Conservation (phyloP, 78 protist genomes). For the Dictyostelium firmibasis region DNA sequence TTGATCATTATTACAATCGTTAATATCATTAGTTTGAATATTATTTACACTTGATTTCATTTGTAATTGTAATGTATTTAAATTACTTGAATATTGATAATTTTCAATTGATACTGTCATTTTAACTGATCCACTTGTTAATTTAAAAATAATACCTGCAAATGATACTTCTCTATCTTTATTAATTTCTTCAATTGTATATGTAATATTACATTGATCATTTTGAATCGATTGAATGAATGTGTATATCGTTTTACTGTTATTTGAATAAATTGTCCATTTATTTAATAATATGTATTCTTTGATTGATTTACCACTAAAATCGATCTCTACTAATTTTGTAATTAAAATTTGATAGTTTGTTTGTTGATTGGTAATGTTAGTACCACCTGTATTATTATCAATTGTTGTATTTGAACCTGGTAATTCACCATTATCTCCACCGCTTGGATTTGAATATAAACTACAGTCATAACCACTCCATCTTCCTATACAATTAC, state of each 20-base stretch:
- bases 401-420: not conserved
- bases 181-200: not conserved
- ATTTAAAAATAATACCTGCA: not conserved
- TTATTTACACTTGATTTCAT: not conserved
- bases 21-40: not conserved
- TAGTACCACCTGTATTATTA: not conserved
- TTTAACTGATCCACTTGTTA: not conserved
- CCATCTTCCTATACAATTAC: not conserved
- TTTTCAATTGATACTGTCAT: not conserved
- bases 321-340: not conserved
- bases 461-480: conserved; percentile 5
- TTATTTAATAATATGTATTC: not conserved
- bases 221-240: not conserved
- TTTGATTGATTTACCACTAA: not conserved
- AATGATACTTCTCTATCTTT: not conserved
- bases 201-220: not conserved
- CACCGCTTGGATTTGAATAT: not conserved
- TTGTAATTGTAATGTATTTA: not conserved
- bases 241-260: not conserved
- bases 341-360: not conserved
- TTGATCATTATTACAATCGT: not conserved
- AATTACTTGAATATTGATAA: not conserved
- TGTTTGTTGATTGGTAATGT: not conserved
- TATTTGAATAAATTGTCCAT: not conserved
- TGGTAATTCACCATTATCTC: not conserved